Base-by-base conservation (phyloP, 2,329 filamentous ascomycete genomes). In the Podosphaera leucotricha region DNA sequence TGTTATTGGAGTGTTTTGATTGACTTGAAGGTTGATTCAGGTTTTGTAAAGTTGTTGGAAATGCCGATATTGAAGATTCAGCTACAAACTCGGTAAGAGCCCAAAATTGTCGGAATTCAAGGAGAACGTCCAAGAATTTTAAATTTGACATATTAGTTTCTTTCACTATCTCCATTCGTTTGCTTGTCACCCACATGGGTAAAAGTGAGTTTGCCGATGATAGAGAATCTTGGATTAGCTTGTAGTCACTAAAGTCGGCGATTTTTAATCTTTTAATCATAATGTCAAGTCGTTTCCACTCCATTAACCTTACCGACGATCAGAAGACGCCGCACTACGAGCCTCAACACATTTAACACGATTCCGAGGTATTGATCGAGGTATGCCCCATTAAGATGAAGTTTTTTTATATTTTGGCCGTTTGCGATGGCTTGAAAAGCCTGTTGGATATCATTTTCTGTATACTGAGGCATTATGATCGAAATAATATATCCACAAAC, bases 101-200 rank as follows among this genome's bases (percentile, higher is more conserved):
- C 28, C 28, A 43, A 43, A 43, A 43, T 43, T 43, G 28, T 36
- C 41, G 16, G 15, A 43, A 43, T 22, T 37, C 11, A 15, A 35
- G 10, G 3, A 43, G 41, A 36, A 36, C 20, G 8, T 37, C 41
- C 20, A 43, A 36, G 21, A 43, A 43, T 36, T 36, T 43, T 22
- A 37, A 15, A n/a, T 21, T 22, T 10, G 15, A 36, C 20, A 36
- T 43, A 18, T 43, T 43, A 8, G 18, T 21, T 24, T 8, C 5
- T 22, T 43, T 43, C 28, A 43, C 19, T 15, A 43, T 43, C 35
- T 43, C 41, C 19, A 36, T 43, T 15, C 41, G 19, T 37, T 43
- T 43, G 19, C 18, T 43, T 20, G 41, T 43, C 18, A 43, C 18
- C 41, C 30, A 43, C 28, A 43, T 22, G 10, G 16, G 40, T 7